A percentile compares a stretch with the other conserved stretches of the same genome.
phyloP scores from a whole-genome alignment of 2,329 filamentous ascomycete genomes.

The Phialophora tarda region DNA sequence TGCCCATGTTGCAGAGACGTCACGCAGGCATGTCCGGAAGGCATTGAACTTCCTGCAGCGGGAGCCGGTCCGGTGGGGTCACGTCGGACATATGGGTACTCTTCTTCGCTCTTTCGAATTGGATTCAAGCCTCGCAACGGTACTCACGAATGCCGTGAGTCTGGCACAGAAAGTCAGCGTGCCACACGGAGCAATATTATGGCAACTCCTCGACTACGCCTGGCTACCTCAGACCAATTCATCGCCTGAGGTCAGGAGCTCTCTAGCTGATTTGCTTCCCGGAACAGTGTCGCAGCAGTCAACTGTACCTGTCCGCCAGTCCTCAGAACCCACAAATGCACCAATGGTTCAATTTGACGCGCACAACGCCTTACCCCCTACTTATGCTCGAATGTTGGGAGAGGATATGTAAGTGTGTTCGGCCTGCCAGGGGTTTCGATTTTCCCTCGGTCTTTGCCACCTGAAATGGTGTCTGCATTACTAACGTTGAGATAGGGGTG shows the following conservation, averaged over 20 bases:
- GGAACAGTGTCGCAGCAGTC: slow-evolving; percentile 1
- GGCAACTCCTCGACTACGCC: slow-evolving; percentile 28
- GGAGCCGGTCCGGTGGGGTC: slow-evolving; percentile 11
- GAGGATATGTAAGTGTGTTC: slow-evolving; percentile 18
- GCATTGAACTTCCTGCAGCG: slow-evolving; percentile 11
- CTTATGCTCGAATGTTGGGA: slow-evolving; percentile 23
- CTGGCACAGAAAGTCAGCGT: slow-evolving; percentile 18
- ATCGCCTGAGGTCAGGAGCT: neutral
- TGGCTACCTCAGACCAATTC: slow-evolving; percentile 15
- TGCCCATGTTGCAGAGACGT: slow-evolving; percentile 5
- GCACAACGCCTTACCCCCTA: slow-evolving; percentile 3
- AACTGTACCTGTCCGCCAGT: neutral
- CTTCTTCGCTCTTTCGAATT: slow-evolving; percentile 18
- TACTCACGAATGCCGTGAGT: slow-evolving; percentile 14
- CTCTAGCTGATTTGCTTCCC: slow-evolving; percentile 17
- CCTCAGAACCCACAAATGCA: neutral
- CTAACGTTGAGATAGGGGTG: slow-evolving; percentile 7
- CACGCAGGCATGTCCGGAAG: slow-evolving; percentile 1
- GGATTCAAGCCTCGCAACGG: slow-evolving; percentile 8
- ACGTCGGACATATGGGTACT: slow-evolving; percentile 21
- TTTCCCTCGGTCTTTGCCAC: neutral
- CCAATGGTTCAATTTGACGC: neutral
- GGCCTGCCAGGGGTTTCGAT: neutral
- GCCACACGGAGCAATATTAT: slow-evolving; percentile 19
- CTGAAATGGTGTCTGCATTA: neutral